Base-by-base conservation (phyloP, 306 rosid genomes). In the Prunus mongolica region DNA sequence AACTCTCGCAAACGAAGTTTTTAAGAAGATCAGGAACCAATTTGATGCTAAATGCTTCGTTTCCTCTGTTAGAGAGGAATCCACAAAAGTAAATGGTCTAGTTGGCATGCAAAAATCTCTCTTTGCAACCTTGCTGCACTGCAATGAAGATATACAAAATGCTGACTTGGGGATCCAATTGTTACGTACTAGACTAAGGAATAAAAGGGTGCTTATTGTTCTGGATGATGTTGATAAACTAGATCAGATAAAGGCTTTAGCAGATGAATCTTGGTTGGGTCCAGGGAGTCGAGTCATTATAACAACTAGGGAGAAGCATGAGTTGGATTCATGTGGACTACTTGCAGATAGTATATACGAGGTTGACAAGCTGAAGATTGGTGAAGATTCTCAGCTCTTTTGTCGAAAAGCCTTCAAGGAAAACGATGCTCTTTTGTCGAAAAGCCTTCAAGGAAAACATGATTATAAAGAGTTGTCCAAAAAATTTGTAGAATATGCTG, bases 201-300 rank as follows among this genome's bases (percentile, higher is more conserved):
- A 38, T 0, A 38, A 38, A 6, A 38, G 1, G 9, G 44, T 38
- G 44, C 9, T 38, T 8, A 46, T 77, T 32, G 70, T 77, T 28
- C 75, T 77, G 12, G 81, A 77, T 11, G 54, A 77, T 28, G 75
- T 77, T 38, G 57, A 58, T 58, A 49, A 69, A 1, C 5, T n/a
- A n/a, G 47, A 18, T 22, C 80, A 77, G 13, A 14, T 57, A 11
- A 19, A 44, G 12, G 15, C 34, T 50, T 38, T 77, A 20, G 75
- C 25, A 16, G 5, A 57, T 20, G 4, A 0, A 4, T 51, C 51
- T 30, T 57, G 80, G 77, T 73, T 73, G 34, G 63, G 75, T 12
- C 52, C 51, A 18, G 70, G 81, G 6, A 77, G 81, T 58, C 28
- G 76, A 60, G 62, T 77, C 27, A 77, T 77, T 10, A 24, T 77